Conservation (phyloP, 306 rosid genomes). For the Rubus idaeus region DNA sequence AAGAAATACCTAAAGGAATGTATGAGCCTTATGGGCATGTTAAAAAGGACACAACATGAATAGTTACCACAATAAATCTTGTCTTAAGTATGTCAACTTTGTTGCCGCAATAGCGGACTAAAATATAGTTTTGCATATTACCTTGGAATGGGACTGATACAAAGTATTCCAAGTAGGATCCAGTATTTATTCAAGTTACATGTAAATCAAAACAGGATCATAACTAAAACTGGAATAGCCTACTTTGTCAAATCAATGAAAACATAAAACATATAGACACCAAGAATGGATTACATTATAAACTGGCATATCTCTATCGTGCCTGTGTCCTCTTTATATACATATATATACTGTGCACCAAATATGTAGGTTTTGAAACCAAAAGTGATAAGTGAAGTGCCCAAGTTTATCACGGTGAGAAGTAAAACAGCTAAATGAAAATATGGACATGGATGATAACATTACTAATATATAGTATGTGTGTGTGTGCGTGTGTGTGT, state of each 20-base stretch:
- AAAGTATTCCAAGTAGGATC: background rate
- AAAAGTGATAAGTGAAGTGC: background rate
- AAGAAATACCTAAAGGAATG: background rate
- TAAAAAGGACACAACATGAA: background rate
- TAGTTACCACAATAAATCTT: background rate
- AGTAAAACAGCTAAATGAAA: background rate
- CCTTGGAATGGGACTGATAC: background rate
- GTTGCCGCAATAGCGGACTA: background rate
- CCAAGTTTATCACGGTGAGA: background rate
- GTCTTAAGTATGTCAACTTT: background rate
- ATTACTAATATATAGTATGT: background rate
- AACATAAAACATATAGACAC: background rate
- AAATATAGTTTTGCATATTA: background rate
- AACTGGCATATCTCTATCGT: background rate
- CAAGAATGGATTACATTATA: background rate
- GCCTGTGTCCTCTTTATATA: background rate
- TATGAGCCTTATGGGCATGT: background rate
- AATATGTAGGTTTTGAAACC: background rate
- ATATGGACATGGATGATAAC: background rate
- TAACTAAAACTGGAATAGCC: background rate
- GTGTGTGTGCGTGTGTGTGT: no score
- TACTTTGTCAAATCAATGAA: background rate
- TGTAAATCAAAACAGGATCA: background rate
- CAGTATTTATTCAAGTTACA: slow-evolving; percentile 1
- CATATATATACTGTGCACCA: background rate